Percentiles rank a stretch among this genome's conserved stretches.
These are phyloP conservation scores for Coriolopsis trogii DNA, from an alignment of 1,284 basidiomycete genomes.

Conservation along the genomic window DNA sequence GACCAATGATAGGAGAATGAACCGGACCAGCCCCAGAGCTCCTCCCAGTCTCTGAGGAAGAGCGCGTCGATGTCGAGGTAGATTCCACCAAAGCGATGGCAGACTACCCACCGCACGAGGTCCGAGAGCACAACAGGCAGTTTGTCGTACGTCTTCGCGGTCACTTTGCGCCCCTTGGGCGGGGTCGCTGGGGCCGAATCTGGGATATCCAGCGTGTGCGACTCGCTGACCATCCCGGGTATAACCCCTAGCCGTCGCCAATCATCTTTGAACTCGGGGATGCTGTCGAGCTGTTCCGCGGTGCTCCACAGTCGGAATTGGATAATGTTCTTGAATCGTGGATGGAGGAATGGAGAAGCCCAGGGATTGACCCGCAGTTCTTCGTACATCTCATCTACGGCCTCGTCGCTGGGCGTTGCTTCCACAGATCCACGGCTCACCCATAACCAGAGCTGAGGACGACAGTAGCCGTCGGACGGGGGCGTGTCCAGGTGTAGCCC, in stretches of 20 bases:
- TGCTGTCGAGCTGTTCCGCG: constrained; percentile 68
- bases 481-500: constrained; percentile 53
- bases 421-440: constrained; percentile 68
- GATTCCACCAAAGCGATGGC: constrained; percentile 69
- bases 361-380: constrained; percentile 62
- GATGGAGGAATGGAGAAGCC: constrained; percentile 69
- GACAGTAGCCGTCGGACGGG: constrained; percentile 47
- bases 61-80: constrained; percentile 77
- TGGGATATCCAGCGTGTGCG: constrained; percentile 49
- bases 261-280: constrained; percentile 61
- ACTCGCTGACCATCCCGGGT: constrained; percentile 70
- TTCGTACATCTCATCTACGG: constrained; percentile 60
- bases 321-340: constrained; percentile 66
- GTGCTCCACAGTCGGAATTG: constrained; percentile 78
- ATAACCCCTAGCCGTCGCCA: constrained; percentile 56
- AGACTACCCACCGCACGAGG: constrained; percentile 71
- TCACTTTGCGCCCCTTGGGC: constrained; percentile 27
- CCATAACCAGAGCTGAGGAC: constrained; percentile 77
- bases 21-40: constrained; percentile 70
- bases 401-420: constrained; percentile 55
- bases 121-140: constrained; percentile 70
- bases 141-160: constrained; percentile 53
- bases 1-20: constrained; percentile 75
- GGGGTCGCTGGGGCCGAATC: constrained; percentile 29
- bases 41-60: constrained; percentile 74